Evolutionary conservation across 2,329 filamentous ascomycete species (phyloP).

Genomic region (Helotiales sp.): DNA sequence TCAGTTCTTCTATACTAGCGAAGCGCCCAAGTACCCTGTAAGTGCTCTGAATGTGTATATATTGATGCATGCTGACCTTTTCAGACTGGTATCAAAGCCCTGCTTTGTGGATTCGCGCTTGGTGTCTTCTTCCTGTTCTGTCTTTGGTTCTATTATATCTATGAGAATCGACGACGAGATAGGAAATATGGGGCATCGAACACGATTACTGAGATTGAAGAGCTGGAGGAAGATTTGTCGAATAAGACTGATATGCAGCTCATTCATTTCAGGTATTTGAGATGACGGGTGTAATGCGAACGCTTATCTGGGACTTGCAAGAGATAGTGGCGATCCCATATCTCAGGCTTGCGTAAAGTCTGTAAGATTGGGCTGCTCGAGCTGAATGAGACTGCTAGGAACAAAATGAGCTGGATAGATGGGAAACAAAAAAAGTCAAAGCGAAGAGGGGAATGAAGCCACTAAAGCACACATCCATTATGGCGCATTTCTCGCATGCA

Average conservation of each 20-base stretch:
- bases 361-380: too few species aligned
- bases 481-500: too few species aligned
- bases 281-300: not conserved
- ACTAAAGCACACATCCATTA: too few species aligned
- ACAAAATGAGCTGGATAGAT: too few species aligned
- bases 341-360: too few species aligned
- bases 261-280: not conserved
- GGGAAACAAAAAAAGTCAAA: too few species aligned
- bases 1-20: constrained; percentile 20
- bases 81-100: not conserved
- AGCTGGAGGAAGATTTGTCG: not conserved
- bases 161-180: not conserved
- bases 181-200: not conserved
- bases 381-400: too few species aligned
- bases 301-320: too few species aligned
- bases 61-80: not conserved
- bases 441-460: too few species aligned
- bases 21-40: constrained; percentile 8
- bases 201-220: not conserved
- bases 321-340: too few species aligned
- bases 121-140: not conserved
- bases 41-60: not conserved
- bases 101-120: not conserved
- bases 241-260: not conserved
- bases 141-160: not conserved